phyloP scores from a whole-genome alignment of 139 green algal genomes.

The Zygnema circumcarinatum region DNA sequence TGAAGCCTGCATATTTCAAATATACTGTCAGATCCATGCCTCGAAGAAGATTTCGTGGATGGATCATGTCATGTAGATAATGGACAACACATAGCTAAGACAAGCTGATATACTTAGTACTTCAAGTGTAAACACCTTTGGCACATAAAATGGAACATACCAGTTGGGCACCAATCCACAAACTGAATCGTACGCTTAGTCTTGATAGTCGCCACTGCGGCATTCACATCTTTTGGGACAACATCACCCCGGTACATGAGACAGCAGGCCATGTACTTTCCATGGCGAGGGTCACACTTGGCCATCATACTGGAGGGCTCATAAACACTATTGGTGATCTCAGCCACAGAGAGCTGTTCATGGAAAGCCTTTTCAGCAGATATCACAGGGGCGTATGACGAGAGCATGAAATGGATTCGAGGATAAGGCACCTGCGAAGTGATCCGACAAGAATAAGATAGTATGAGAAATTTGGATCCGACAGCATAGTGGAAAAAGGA shows the following conservation, averaged over 20 bases:
- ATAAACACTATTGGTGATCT: conserved; percentile 69
- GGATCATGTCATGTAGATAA: too few species aligned
- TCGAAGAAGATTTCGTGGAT: too few species aligned
- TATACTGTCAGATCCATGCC: too few species aligned
- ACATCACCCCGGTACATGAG: conserved; percentile 99
- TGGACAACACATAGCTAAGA: too few species aligned
- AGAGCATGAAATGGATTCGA: conserved; percentile 73
- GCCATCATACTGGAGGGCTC: conserved; percentile 72
- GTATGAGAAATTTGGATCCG: too few species aligned
- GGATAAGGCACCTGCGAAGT: conserved; percentile 73
- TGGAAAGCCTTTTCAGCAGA: conserved; percentile 72
- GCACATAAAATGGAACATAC: too few species aligned
- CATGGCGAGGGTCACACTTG: conserved; percentile 72
- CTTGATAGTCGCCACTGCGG: conserved; percentile 97
- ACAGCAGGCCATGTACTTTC: conserved; percentile 99
- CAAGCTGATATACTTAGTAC: too few species aligned
- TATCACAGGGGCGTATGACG: conserved; percentile 71
- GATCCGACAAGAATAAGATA: too few species aligned
- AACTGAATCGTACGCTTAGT: conserved; percentile 99
- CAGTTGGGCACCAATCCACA: conserved; percentile 99
- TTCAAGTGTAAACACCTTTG: too few species aligned
- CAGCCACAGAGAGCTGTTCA: conserved; percentile 69
- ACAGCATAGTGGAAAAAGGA: too few species aligned
- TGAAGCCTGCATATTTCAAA: too few species aligned
- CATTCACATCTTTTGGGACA: conserved; percentile 99